phyloP scores from a whole-genome alignment of 768 basidiomycete species.

The Trametes villosa region DNA sequence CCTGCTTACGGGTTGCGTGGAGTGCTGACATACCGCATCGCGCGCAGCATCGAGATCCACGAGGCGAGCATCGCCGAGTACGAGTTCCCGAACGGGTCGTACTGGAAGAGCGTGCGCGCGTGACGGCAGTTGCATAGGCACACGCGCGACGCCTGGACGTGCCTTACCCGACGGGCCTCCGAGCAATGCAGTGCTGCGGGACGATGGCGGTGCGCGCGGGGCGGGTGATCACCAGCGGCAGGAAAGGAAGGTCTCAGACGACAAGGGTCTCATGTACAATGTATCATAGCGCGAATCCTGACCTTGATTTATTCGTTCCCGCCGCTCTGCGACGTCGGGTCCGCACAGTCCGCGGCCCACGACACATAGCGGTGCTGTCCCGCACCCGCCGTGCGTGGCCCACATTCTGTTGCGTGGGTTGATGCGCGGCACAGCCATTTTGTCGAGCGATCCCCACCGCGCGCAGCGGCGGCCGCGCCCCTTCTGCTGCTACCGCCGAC shows the following conservation, averaged over 20 bases:
- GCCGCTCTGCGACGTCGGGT: no score
- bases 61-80: constrained; percentile 79
- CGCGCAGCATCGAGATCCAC: constrained; percentile 83
- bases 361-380: no score
- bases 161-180: neutral
- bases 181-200: neutral
- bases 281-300: neutral
- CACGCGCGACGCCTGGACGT: neutral
- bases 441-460: no score
- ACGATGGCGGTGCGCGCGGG: neutral
- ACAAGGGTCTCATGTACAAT: neutral
- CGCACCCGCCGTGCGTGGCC: no score
- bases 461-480: no score
- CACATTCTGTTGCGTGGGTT: no score
- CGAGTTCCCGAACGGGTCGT: constrained; percentile 84
- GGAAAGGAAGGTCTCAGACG: neutral
- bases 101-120: constrained; percentile 59
- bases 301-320: neutral
- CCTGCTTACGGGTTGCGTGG: neutral
- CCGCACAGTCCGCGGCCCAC: no score
- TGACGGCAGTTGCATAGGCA: neutral
- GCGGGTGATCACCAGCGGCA: neutral
- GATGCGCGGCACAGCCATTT: no score
- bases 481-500: no score
- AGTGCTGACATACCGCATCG: neutral